Evolutionary conservation across 345 rosid genomes (phyloP), one percentile per base, ranked within the genome.

Genomic region (Salix koriyanagi): DNA sequence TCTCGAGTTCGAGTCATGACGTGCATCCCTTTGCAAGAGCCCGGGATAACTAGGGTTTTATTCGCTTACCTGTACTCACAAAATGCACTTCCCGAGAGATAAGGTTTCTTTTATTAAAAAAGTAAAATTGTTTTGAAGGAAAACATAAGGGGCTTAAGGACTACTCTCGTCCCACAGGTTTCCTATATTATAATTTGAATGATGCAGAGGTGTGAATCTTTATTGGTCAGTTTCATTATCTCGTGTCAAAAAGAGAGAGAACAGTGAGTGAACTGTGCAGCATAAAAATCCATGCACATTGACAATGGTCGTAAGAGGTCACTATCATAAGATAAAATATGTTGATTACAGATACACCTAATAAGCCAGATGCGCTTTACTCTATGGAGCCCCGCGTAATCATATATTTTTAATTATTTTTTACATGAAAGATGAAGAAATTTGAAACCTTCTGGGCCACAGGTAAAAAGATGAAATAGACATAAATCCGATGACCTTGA

Each of bases 381-480:
- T 66, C 41, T n/a, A 19, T 65, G 46, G 76, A 42, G 77, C 28
- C 69, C 74, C 79, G 44, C 56, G 65, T 21, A 21, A 58, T 42
- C 76, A 62, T 26, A 61, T 12, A 9, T 61, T 21, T 14, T 25
- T n/a, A 14, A 37, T 66, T 61, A 42, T 37, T 64, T 42, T 71
- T 70, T 23, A 54, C 32, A 34, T 34, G 21, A 71, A 32, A 65
- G 77, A 75, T 66, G 73, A 46, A n/a, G 62, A 82, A 64, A 77
- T 68, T 44, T 69, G 28, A 4, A 46, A 54, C 4, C 28, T 28
- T 19, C 23, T 70, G 56, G 67, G 54, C 75, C 77, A 4, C 30
- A n/a, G 5, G 2, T 42, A 26, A 34, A 73, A 81, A 73, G 71
- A 37, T 68, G 75, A 60, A 76, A 23, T 26, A 34, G 70, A 76